Evolutionary conservation across 108 stramenopile species (phyloP).

Genomic region (Pseudonitzschia multistriata): DNA sequence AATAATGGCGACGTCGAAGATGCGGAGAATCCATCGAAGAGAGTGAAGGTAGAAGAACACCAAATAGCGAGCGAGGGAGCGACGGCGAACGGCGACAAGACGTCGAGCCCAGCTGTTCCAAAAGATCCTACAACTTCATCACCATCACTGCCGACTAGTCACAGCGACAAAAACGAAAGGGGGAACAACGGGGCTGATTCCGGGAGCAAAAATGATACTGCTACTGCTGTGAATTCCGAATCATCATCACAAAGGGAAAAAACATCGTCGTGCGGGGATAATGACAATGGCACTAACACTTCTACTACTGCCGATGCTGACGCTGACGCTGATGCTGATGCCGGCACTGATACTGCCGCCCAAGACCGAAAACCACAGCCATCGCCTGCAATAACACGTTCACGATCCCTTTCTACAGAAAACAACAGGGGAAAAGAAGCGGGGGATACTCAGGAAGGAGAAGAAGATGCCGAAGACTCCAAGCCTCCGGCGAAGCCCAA

Average conservation of each 20-base stretch:
- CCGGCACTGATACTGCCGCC: not conserved
- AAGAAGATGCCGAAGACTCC: not conserved
- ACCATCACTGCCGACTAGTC: not conserved
- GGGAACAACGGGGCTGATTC: not conserved
- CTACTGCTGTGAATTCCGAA: constrained; percentile 1
- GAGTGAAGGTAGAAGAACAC: not conserved
- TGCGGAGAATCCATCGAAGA: not conserved
- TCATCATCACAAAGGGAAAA: not conserved
- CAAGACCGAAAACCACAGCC: not conserved
- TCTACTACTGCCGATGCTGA: not conserved
- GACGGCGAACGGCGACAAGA: not conserved
- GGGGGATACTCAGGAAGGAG: not conserved
- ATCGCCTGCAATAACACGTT: constrained; percentile 9
- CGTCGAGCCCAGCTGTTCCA: not conserved
- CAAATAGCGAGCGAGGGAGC: not conserved
- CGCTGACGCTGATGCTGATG: not conserved
- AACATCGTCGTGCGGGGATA: not conserved
- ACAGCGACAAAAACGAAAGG: not conserved
- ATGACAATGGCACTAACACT: not conserved
- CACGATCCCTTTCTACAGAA: constrained; percentile 3
- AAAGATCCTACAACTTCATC: not conserved
- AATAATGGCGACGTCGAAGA: not conserved
- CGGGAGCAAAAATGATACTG: not conserved
- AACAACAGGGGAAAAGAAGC: not conserved
- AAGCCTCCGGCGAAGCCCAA: not conserved